Evolutionary conservation across 768 basidiomycete genomes (phyloP).

Genomic region (Candolleomyces aberdarensis): DNA sequence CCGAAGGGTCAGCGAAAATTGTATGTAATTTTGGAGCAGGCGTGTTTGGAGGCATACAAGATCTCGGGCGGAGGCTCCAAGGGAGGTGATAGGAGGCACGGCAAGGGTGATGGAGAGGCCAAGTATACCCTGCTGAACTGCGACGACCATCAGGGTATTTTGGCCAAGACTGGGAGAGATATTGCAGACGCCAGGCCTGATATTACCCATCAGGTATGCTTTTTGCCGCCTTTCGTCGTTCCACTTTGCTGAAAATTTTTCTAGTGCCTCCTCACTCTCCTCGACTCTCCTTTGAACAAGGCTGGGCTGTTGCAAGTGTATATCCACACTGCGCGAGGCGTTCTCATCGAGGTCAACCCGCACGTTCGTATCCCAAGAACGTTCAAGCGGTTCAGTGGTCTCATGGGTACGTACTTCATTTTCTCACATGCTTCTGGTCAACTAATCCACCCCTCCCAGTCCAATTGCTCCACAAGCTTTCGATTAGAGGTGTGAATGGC

Average conservation of each 20-base stretch:
- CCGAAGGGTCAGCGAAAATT: conserved; percentile 64
- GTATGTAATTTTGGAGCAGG: conserved; percentile 90
- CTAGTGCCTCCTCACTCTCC: conserved; percentile 90
- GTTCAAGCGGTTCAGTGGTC: conserved; percentile 96
- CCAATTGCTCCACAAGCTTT: conserved; percentile 94
- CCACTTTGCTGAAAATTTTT: conserved; percentile 2
- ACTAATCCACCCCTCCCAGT: conserved; percentile 44
- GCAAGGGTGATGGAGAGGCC: conserved; percentile 70
- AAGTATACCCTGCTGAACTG: conserved; percentile 98
- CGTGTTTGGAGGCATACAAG: conserved; percentile 94
- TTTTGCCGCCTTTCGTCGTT: neutral
- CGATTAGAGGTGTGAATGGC: conserved; percentile 93
- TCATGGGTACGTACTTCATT: conserved; percentile 76
- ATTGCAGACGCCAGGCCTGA: conserved; percentile 99
- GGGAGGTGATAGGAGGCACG: conserved; percentile 42
- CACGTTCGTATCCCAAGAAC: conserved; percentile 96
- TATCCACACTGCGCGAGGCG: conserved; percentile 95
- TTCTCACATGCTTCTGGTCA: conserved; percentile 6
- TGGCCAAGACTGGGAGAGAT: conserved; percentile 96
- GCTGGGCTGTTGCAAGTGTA: conserved; percentile 95
- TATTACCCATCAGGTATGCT: conserved; percentile 92
- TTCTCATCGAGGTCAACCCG: conserved; percentile 97
- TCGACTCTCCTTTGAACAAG: conserved; percentile 98
- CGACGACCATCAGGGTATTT: conserved; percentile 97
- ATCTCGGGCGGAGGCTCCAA: conserved; percentile 64